Evolutionary conservation across 352 stramenopile genomes (phyloP).

Genomic region (Phytophthora ramorum): DNA sequence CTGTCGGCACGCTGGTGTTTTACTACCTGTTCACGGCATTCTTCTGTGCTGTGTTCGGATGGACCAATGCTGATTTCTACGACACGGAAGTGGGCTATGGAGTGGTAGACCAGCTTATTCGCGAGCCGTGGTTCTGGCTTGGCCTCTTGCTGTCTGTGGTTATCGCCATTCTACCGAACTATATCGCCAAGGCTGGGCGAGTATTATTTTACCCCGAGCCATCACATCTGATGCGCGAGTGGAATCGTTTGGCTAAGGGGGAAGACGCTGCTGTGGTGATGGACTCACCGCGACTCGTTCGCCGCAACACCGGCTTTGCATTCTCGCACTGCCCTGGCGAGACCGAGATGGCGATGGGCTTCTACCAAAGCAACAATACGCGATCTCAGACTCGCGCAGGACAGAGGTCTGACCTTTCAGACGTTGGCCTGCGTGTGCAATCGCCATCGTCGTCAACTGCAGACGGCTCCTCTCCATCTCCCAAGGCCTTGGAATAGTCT

Average conservation of each 20-base stretch:
- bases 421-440: conserved; percentile 37
- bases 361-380: conserved; percentile 42
- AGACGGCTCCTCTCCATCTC: conserved; percentile 61
- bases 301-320: conserved; percentile 87
- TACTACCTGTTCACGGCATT: conserved; percentile 89
- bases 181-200: conserved; percentile 85
- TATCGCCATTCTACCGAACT: conserved; percentile 79
- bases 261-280: conserved; percentile 63
- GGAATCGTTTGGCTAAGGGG: conserved; percentile 86
- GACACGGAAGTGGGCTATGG: conserved; percentile 80
- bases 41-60: conserved; percentile 82
- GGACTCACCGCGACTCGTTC: conserved; percentile 80
- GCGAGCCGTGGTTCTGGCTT: conserved; percentile 87
- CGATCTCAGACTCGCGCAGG: conserved; percentile 17
- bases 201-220: conserved; percentile 91
- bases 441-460: conserved; percentile 64
- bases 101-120: conserved; percentile 66
- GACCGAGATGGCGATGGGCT: conserved; percentile 71
- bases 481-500: conserved; percentile 38
- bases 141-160: conserved; percentile 70
- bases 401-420: conserved; percentile 43
- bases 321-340: conserved; percentile 86
- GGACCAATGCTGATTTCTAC: conserved; percentile 80
- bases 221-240: conserved; percentile 91
- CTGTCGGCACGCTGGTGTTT: conserved; percentile 84